A percentile compares a stretch with the other conserved stretches of the same genome.
These are phyloP conservation scores for Fusarium chaquense DNA, from an alignment of 2,329 filamentous ascomycete species.

Conservation along the genomic window DNA sequence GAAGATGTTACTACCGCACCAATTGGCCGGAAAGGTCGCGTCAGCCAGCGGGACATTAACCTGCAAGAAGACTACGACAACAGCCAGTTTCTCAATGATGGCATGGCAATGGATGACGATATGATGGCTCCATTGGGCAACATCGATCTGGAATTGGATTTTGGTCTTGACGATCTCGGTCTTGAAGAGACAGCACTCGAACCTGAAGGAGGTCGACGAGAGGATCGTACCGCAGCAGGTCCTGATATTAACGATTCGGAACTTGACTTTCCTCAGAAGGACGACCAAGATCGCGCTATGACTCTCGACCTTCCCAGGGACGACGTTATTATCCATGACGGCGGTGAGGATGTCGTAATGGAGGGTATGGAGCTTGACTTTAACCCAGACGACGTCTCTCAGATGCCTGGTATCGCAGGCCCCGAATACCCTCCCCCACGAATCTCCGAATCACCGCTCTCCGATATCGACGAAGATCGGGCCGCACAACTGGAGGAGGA, in stretches of 20 bases:
- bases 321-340: slow-evolving; percentile 70
- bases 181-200: slow-evolving; percentile 69
- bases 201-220: slow-evolving; percentile 92
- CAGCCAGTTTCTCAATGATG: slow-evolving; percentile 84
- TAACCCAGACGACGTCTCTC: slow-evolving; percentile 70
- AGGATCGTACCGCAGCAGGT: slow-evolving; percentile 48
- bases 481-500: slow-evolving; percentile 71
- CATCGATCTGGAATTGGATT: slow-evolving; percentile 78
- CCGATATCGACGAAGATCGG: slow-evolving; percentile 74
- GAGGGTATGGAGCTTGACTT: slow-evolving; percentile 72
- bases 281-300: slow-evolving; percentile 66
- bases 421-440: slow-evolving; percentile 66
- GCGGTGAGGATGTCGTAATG: slow-evolving; percentile 72
- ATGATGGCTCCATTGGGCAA: slow-evolving; percentile 71
- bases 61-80: slow-evolving; percentile 76
- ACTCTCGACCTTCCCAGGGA: slow-evolving; percentile 66
- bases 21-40: slow-evolving; percentile 67
- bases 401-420: slow-evolving; percentile 62
- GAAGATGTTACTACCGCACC: slow-evolving; percentile 69
- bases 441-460: slow-evolving; percentile 77
- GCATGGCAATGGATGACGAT: slow-evolving; percentile 69
- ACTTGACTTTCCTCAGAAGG: slow-evolving; percentile 66
- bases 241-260: slow-evolving; percentile 68
- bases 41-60: slow-evolving; percentile 74
- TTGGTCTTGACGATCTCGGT: slow-evolving; percentile 78